Evolutionary conservation across 768 basidiomycete species (phyloP).

Genomic region (Rhizopogon salebrosus): DNA sequence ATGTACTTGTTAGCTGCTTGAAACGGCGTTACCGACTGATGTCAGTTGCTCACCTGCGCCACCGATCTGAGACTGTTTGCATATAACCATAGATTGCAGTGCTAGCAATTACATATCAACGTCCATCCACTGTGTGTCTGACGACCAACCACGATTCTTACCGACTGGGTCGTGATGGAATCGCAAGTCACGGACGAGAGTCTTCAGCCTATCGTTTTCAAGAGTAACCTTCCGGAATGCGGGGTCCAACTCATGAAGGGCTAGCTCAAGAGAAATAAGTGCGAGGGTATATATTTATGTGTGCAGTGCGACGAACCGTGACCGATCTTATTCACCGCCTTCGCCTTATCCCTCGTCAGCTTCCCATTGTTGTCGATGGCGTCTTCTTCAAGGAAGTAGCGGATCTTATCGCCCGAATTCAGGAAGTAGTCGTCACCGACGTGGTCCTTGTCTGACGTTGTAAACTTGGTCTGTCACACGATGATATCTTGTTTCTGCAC

Average conservation of each 20-base stretch:
- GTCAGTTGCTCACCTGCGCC: constrained; percentile 63
- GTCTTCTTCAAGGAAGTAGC: constrained; percentile 90
- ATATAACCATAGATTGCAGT: constrained; percentile 92
- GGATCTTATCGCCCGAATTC: constrained; percentile 88
- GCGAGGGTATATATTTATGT: neutral
- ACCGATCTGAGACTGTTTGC: constrained; percentile 90
- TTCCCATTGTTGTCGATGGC: constrained; percentile 68
- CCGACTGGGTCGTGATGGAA: constrained; percentile 79
- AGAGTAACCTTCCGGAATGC: constrained; percentile 76
- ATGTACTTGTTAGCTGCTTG: neutral
- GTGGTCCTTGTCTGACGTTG: constrained; percentile 67
- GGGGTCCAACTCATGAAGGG: constrained; percentile 81
- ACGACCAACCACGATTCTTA: constrained; percentile 24
- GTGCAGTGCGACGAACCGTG: constrained; percentile 51
- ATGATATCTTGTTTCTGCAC: neutral
- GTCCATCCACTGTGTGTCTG: too few species aligned
- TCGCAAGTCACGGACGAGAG: constrained; percentile 65
- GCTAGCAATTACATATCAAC: constrained; percentile 36
- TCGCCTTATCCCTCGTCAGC: constrained; percentile 64
- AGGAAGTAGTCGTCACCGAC: constrained; percentile 94
- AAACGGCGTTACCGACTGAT: neutral
- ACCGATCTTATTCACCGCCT: constrained; percentile 92
- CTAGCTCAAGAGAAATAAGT: constrained; percentile 37
- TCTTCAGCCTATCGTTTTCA: constrained; percentile 65
- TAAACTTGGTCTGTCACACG: constrained; percentile 74